Conservation (phyloP, 345 rosid genomes). For the Pseudoturritis turrita region DNA sequence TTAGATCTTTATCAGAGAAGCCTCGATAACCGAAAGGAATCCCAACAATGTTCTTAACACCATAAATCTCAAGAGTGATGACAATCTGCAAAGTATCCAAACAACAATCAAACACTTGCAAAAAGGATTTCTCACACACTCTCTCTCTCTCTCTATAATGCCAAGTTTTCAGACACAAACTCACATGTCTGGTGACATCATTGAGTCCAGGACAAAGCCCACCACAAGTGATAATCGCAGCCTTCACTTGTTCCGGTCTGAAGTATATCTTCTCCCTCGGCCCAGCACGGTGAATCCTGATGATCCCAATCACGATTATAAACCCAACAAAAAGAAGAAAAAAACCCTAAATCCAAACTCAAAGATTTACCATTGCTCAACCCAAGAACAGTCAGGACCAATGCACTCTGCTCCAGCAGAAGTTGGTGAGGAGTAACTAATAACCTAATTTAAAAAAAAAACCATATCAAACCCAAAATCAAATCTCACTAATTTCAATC, state of each 20-base stretch:
- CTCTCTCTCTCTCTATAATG: not conserved
- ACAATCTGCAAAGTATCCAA: constrained; percentile 61
- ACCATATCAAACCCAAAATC: not conserved
- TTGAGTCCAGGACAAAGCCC: constrained; percentile 96
- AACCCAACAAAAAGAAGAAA: not conserved
- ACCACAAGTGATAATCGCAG: constrained; percentile 93
- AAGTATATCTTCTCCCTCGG: constrained; percentile 87
- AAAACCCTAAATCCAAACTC: not conserved
- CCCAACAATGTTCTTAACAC: constrained; percentile 91
- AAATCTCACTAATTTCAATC: not conserved
- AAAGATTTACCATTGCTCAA: constrained; percentile 70
- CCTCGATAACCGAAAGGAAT: constrained; percentile 96
- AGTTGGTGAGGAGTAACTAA: constrained; percentile 62
- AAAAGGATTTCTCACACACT: not conserved
- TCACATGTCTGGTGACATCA: constrained; percentile 87
- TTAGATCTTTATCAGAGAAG: constrained; percentile 60
- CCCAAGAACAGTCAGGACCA: constrained; percentile 80
- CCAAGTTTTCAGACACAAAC: constrained; percentile 2
- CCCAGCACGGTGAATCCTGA: constrained; percentile 93
- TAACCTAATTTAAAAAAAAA: constrained; percentile 43
- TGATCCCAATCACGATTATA: not conserved
- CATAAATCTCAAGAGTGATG: constrained; percentile 91
- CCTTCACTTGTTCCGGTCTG: constrained; percentile 84
- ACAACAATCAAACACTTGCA: not conserved
- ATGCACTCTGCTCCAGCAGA: constrained; percentile 92